Conservation (phyloP, 2,329 filamentous ascomycete genomes). For the Curvularia hawaiiensis region DNA sequence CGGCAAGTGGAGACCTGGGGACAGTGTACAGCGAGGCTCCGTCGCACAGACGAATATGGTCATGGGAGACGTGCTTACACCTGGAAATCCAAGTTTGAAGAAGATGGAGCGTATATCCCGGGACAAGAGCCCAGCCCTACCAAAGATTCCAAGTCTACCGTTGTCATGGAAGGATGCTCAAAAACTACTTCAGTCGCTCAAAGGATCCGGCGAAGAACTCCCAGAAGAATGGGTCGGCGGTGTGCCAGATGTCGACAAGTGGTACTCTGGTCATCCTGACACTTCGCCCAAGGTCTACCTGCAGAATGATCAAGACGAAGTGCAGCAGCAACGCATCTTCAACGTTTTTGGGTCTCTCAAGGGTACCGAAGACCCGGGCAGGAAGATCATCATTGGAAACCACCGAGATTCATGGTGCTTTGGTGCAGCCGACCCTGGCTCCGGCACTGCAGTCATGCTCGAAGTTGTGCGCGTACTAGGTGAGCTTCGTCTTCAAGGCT, state of each 20-base stretch:
- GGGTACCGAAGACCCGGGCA: constrained; percentile 82
- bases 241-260: constrained; percentile 74
- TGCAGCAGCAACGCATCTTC: constrained; percentile 82
- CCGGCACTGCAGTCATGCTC: constrained; percentile 88
- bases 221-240: constrained; percentile 76
- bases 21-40: constrained; percentile 80
- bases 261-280: constrained; percentile 78
- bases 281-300: constrained; percentile 79
- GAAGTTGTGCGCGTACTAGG: constrained; percentile 88
- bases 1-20: constrained; percentile 78
- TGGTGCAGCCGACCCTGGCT: constrained; percentile 81
- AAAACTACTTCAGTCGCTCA: constrained; percentile 73
- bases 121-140: constrained; percentile 73
- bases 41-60: constrained; percentile 84
- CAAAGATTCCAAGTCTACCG: constrained; percentile 86
- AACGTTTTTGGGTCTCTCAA: constrained; percentile 86
- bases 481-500: constrained; percentile 75
- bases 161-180: constrained; percentile 90
- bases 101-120: constrained; percentile 69
- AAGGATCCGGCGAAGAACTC: constrained; percentile 73
- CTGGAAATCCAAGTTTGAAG: constrained; percentile 77
- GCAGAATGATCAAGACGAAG: constrained; percentile 85
- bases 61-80: constrained; percentile 88
- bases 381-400: constrained; percentile 88
- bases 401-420: constrained; percentile 94